These are phyloP conservation scores for Geotrichum reessii DNA, from an alignment of 1,139 yeast species.

Conservation along the genomic window DNA sequence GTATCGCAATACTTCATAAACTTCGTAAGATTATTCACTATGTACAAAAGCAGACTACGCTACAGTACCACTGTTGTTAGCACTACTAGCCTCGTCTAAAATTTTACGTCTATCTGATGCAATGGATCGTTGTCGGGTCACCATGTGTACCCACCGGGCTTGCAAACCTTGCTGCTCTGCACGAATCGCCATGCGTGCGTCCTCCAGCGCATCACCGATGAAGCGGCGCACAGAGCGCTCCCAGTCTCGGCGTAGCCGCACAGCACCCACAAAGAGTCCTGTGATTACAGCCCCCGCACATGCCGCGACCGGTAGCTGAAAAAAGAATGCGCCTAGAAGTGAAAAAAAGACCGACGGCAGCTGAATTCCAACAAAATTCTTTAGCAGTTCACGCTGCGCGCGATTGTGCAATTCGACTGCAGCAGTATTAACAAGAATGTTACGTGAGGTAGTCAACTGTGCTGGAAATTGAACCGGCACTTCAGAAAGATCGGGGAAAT, in stretches of 20 bases:
- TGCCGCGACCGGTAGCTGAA: slow-evolving; percentile 34
- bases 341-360: slow-evolving; percentile 34
- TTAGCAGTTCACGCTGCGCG: slow-evolving; percentile 15
- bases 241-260: slow-evolving; percentile 36
- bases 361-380: slow-evolving; percentile 32
- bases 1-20: background rate
- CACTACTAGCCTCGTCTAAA: background rate
- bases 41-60: background rate
- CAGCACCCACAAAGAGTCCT: slow-evolving; percentile 34
- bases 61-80: background rate
- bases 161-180: background rate
- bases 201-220: slow-evolving; percentile 25
- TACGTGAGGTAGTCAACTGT: slow-evolving; percentile 6
- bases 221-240: slow-evolving; percentile 27
- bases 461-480: background rate
- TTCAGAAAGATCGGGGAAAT: slow-evolving; percentile 14
- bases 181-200: background rate
- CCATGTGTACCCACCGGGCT: background rate
- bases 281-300: slow-evolving; percentile 35
- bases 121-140: background rate
- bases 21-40: background rate
- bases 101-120: background rate
- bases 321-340: slow-evolving; percentile 31
- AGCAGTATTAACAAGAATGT: slow-evolving; percentile 8
- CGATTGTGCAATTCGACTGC: slow-evolving; percentile 19